Evolutionary conservation across 164 flowering plant species (phyloP).

Genomic region (Amborella trichopoda): DNA sequence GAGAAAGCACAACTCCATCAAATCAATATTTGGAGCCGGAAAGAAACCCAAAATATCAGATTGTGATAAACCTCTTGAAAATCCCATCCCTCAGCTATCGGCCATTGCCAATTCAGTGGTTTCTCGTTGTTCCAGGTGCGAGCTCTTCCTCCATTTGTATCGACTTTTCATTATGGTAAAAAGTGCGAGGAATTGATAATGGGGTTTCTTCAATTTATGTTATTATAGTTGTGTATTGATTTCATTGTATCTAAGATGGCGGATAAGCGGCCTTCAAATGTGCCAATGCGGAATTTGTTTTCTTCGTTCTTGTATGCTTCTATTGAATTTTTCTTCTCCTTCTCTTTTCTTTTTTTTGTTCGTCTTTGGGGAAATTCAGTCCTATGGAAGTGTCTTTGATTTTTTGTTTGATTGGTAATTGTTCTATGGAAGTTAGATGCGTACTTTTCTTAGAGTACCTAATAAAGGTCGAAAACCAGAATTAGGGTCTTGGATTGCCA

Average conservation of each 20-base stretch:
- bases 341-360: no score
- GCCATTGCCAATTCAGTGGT: conserved; percentile 29
- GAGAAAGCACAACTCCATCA: conserved; percentile 10
- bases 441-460: no score
- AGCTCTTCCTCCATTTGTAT: not conserved
- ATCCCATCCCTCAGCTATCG: conserved; percentile 21
- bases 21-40: conserved; percentile 10
- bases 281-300: not conserved
- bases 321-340: not conserved
- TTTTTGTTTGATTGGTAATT: no score
- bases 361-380: no score
- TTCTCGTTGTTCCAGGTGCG: conserved; percentile 33
- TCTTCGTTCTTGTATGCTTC: not conserved
- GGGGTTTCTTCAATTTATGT: not conserved
- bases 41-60: conserved; percentile 1
- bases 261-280: not conserved
- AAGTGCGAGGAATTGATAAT: not conserved
- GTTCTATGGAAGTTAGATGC: no score
- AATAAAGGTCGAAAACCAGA: no score
- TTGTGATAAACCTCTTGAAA: not conserved
- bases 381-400: no score
- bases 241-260: not conserved
- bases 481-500: no score
- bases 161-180: not conserved
- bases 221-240: not conserved